These are phyloP conservation scores for Colletotrichum plurivorum DNA, from an alignment of 2,329 filamentous ascomycete genomes.

Conservation along the genomic window DNA sequence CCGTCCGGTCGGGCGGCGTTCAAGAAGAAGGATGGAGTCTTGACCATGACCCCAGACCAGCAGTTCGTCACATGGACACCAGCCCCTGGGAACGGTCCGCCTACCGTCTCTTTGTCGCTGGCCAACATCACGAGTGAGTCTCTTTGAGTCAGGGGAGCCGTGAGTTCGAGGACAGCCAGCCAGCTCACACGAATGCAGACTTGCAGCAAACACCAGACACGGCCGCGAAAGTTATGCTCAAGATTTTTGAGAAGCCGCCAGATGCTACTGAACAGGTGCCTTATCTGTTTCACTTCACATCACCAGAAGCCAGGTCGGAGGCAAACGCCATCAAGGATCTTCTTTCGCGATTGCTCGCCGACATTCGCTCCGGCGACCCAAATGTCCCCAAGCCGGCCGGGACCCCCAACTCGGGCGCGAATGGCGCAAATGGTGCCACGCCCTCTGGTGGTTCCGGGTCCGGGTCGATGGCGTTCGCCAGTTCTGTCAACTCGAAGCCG, in stretches of 20 bases:
- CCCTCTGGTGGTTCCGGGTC: constrained; percentile 57
- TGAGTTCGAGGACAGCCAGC: not conserved
- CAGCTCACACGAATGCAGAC: constrained; percentile 67
- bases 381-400: constrained; percentile 63
- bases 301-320: constrained; percentile 82
- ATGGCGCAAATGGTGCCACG: constrained; percentile 41
- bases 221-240: constrained; percentile 93
- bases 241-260: constrained; percentile 83
- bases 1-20: constrained; percentile 80
- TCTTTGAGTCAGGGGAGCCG: not conserved
- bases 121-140: constrained; percentile 84
- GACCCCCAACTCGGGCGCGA: constrained; percentile 44
- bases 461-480: constrained; percentile 83
- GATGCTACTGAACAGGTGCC: constrained; percentile 72
- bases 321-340: constrained; percentile 88
- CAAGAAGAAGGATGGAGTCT: constrained; percentile 95
- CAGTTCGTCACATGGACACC: constrained; percentile 87
- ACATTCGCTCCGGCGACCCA: constrained; percentile 71
- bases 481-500: constrained; percentile 70
- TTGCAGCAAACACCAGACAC: constrained; percentile 94
- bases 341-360: constrained; percentile 82
- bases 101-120: constrained; percentile 78
- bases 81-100: constrained; percentile 71
- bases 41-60: constrained; percentile 82
- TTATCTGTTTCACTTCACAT: constrained; percentile 93